Evolutionary conservation across 345 rosid genomes (phyloP).

Genomic region (Gossypium turneri): DNA sequence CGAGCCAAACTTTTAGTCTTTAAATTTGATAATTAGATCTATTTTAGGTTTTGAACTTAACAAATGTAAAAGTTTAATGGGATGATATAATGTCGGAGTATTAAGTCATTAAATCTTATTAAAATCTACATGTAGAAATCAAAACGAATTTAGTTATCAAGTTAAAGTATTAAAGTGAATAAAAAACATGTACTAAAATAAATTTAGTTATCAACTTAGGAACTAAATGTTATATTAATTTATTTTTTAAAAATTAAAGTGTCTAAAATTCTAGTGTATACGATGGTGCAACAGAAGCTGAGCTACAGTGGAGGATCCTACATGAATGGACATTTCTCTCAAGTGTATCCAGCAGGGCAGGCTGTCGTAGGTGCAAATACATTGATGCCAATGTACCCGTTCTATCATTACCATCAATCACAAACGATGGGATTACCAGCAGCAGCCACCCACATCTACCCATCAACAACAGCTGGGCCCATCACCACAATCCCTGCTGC

Average conservation of each 20-base stretch:
- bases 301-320: conserved; percentile 69
- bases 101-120: no score
- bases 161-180: no score
- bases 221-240: no score
- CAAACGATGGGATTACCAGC: conserved; percentile 64
- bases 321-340: conserved; percentile 62
- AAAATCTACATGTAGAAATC: no score
- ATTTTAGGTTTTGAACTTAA: not conserved
- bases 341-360: conserved; percentile 70
- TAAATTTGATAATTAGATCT: not conserved
- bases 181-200: not conserved
- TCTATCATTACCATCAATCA: conserved; percentile 65
- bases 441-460: conserved; percentile 47
- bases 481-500: conserved; percentile 31
- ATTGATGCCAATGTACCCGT: conserved; percentile 81
- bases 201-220: no score
- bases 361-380: conserved; percentile 60
- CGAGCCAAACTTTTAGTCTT: no score
- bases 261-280: not conserved
- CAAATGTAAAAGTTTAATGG: no score
- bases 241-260: no score
- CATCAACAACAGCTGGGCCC: conserved; percentile 39
- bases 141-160: no score
- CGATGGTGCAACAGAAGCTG: conserved; percentile 47
- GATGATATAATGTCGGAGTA: no score